Evolutionary conservation across 2,329 filamentous ascomycete genomes (phyloP).

Genomic region (Stemphylium lycopersici): DNA sequence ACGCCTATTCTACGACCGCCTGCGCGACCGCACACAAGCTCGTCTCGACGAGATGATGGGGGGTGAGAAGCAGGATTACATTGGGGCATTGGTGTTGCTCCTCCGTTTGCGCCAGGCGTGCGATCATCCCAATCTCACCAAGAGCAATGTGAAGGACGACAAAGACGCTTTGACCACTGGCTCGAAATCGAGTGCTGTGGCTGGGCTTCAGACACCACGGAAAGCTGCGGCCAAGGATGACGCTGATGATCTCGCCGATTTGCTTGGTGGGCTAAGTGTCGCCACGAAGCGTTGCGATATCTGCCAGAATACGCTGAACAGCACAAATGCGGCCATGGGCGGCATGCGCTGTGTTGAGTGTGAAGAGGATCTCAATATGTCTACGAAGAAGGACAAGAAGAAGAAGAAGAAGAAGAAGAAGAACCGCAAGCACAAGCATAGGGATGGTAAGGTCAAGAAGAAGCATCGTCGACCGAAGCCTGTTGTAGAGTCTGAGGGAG

Average conservation of each 20-base stretch:
- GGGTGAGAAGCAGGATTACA: constrained; percentile 80
- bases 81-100: constrained; percentile 90
- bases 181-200: constrained; percentile 50
- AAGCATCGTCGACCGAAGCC: constrained; percentile 43
- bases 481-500: constrained; percentile 34
- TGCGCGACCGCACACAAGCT: constrained; percentile 84
- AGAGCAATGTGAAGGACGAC: constrained; percentile 83
- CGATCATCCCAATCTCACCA: constrained; percentile 89
- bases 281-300: constrained; percentile 80
- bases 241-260: constrained; percentile 81
- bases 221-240: constrained; percentile 60
- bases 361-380: constrained; percentile 71
- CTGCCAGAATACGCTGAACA: constrained; percentile 72
- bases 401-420: constrained; percentile 50
- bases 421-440: constrained; percentile 53
- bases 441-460: constrained; percentile 40
- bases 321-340: constrained; percentile 60
- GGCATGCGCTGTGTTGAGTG: constrained; percentile 74
- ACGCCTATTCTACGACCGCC: constrained; percentile 80
- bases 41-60: constrained; percentile 90
- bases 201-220: constrained; percentile 42
- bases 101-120: constrained; percentile 89
- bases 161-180: constrained; percentile 80
- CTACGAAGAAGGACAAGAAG: constrained; percentile 46
- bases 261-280: constrained; percentile 85